phyloP scores from a whole-genome alignment of 352 stramenopile genomes.

The Globisporangium yorkense region DNA sequence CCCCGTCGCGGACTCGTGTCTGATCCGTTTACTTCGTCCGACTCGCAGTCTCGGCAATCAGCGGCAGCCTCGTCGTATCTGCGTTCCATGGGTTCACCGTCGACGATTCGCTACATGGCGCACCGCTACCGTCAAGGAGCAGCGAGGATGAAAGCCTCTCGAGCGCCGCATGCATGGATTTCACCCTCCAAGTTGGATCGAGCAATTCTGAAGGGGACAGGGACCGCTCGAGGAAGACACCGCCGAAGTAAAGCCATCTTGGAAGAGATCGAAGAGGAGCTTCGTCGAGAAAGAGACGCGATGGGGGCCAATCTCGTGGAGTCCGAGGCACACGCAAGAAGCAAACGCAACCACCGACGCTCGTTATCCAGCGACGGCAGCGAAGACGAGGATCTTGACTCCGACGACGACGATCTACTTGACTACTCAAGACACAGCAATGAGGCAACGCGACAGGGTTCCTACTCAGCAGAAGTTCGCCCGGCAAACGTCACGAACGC shows the following conservation, averaged over 20 bases:
- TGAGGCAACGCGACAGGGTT: neutral
- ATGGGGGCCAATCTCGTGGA: neutral
- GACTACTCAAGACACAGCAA: neutral
- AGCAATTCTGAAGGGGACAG: neutral
- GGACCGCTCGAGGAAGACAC: neutral
- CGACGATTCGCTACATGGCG: constrained; percentile 27
- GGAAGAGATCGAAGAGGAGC: constrained; percentile 13
- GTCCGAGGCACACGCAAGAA: neutral
- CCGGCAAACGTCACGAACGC: too few relatives aligned
- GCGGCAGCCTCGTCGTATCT: constrained; percentile 27
- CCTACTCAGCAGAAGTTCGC: neutral
- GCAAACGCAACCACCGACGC: constrained; percentile 4
- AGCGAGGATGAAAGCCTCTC: constrained; percentile 17
- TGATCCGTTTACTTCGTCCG: constrained; percentile 22
- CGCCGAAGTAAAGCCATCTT: constrained; percentile 12
- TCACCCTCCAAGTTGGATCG: neutral
- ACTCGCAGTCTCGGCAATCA: constrained; percentile 22
- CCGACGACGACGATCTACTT: too few relatives aligned
- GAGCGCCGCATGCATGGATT: neutral
- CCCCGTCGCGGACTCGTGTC: constrained; percentile 28
- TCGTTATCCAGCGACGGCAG: constrained; percentile 5
- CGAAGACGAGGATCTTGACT: neutral
- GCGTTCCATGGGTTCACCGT: constrained; percentile 19
- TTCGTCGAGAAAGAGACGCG: neutral
- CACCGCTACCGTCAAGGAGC: constrained; percentile 26